Evolutionary conservation across 495 filamentous ascomycete species (phyloP).

Genomic region (Penicillium argentinense): DNA sequence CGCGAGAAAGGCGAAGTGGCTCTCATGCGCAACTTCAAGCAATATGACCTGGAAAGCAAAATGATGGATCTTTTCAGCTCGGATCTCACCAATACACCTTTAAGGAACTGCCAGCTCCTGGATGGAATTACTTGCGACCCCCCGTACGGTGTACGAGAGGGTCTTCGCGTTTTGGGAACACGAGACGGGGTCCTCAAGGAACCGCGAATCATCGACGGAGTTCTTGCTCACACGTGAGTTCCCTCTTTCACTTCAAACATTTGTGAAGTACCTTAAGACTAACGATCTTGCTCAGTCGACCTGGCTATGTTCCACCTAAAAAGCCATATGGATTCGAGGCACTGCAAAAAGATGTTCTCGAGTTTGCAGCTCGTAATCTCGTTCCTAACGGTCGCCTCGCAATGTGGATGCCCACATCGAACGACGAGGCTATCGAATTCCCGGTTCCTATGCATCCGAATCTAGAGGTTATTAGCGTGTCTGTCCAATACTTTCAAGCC

Average conservation of each 20-base stretch:
- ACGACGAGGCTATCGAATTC: conserved; percentile 72
- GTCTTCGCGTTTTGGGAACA: conserved; percentile 79
- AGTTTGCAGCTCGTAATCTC: conserved; percentile 74
- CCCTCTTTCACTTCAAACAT: neutral
- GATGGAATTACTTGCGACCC: conserved; percentile 97
- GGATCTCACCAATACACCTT: conserved; percentile 86
- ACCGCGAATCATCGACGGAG: conserved; percentile 68
- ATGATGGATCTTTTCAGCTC: conserved; percentile 78
- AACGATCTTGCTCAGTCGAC: conserved; percentile 48
- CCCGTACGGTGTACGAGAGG: conserved; percentile 95
- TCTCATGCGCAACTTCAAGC: conserved; percentile 73
- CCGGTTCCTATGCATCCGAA: conserved; percentile 74
- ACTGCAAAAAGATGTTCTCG: conserved; percentile 84
- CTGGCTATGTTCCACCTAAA: conserved; percentile 85
- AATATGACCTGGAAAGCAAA: conserved; percentile 67
- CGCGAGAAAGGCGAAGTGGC: conserved; percentile 42
- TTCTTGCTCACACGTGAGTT: conserved; percentile 65
- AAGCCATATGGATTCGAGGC: conserved; percentile 86
- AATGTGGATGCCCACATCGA: conserved; percentile 97
- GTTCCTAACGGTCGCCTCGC: conserved; percentile 79
- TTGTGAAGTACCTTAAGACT: too few relatives aligned
- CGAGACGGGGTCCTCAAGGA: conserved; percentile 62
- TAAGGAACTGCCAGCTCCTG: conserved; percentile 59
- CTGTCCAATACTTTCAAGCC: conserved; percentile 82
- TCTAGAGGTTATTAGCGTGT: conserved; percentile 73